Evolutionary conservation across 176 grass and related monocot species (phyloP).

Genomic region (Cocos nucifera): DNA sequence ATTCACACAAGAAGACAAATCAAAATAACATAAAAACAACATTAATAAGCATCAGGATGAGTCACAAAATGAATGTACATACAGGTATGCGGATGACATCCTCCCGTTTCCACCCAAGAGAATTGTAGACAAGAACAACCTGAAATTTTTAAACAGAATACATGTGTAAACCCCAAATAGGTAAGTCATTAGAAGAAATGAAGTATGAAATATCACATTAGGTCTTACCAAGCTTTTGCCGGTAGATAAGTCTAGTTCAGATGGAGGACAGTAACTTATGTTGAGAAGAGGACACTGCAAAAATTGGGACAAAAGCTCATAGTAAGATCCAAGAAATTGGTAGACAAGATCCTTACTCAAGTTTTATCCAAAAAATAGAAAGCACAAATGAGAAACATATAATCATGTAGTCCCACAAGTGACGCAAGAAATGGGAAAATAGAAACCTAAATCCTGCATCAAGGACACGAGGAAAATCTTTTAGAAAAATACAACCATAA

Average conservation of each 20-base stretch:
- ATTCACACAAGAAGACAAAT: background rate
- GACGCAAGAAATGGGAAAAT: no score
- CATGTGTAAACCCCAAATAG: background rate
- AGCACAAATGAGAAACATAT: no score
- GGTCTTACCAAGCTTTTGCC: slow-evolving; percentile 77
- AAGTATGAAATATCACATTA: background rate
- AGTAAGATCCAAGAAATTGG: slow-evolving; percentile 1
- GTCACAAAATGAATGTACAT: slow-evolving; percentile 17
- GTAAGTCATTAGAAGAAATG: no score
- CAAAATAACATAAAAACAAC: slow-evolving; percentile 9
- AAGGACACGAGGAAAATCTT: no score
- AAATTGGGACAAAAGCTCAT: slow-evolving; percentile 2
- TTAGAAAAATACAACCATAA: no score
- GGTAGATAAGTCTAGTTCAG: slow-evolving; percentile 51
- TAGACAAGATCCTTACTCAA: slow-evolving; percentile 13
- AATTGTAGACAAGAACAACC: slow-evolving; percentile 85
- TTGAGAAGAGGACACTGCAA: slow-evolving; percentile 86
- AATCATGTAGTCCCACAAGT: no score
- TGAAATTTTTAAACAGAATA: slow-evolving; percentile 22
- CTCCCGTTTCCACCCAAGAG: slow-evolving; percentile 88
- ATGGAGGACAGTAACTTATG: slow-evolving; percentile 72
- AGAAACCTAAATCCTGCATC: no score
- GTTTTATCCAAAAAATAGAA: no score
- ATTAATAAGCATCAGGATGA: background rate
- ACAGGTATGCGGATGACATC: slow-evolving; percentile 82